phyloP scores from a whole-genome alignment of 768 basidiomycete species.

The Termitomyces sp. region DNA sequence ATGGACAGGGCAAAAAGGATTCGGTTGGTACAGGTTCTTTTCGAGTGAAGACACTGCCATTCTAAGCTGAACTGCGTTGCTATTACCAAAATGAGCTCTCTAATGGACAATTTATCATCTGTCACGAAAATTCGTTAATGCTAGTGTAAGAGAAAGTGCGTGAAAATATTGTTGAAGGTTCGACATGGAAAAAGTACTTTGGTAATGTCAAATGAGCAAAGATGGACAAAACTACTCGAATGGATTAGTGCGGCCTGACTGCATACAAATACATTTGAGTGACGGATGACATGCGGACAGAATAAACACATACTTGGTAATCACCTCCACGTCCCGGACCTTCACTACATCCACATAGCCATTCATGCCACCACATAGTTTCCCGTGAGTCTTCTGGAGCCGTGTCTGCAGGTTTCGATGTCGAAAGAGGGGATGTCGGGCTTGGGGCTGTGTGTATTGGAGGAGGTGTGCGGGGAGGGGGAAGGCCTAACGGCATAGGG shows the following conservation, averaged over 20 bases:
- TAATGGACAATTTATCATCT: background rate
- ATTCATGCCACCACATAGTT: slow-evolving; percentile 79
- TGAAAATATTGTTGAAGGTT: background rate
- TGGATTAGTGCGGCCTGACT: slow-evolving; percentile 77
- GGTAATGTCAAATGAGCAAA: no score
- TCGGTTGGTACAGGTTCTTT: background rate
- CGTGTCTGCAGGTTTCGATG: slow-evolving; percentile 15
- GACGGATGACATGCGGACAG: slow-evolving; percentile 2
- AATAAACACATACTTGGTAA: slow-evolving; percentile 43
- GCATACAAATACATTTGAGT: background rate
- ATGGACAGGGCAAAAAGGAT: no score
- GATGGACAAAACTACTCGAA: slow-evolving; percentile 32
- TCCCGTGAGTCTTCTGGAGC: slow-evolving; percentile 30
- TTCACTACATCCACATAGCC: slow-evolving; percentile 78
- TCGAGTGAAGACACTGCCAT: background rate
- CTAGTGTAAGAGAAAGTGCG: background rate
- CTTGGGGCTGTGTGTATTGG: slow-evolving; percentile 36
- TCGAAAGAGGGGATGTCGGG: slow-evolving; percentile 25
- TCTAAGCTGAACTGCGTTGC: background rate
- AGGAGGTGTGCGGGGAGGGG: slow-evolving; percentile 54
- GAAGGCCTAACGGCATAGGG: slow-evolving; percentile 57
- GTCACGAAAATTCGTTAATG: background rate
- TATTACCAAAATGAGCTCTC: background rate
- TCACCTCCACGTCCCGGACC: slow-evolving; percentile 71
- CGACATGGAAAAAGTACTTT: background rate